Evolutionary conservation across 2,329 filamentous ascomycete genomes (phyloP).

Genomic region (Hymenoscyphus infarciens): DNA sequence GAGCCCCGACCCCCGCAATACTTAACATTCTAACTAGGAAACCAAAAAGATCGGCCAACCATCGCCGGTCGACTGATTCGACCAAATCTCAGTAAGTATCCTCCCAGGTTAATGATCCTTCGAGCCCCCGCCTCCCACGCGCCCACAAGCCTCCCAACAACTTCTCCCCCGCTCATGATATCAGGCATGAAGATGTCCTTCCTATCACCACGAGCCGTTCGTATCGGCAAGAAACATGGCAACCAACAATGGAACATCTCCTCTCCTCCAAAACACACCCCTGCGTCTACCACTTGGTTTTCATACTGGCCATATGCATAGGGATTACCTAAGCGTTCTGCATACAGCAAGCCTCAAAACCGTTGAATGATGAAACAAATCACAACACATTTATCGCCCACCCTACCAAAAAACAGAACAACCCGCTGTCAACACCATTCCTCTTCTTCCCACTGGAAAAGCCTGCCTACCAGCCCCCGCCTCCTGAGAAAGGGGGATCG

Average conservation of each 20-base stretch:
- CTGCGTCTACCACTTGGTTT: neutral
- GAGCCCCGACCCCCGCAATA: neutral
- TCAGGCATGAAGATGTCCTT: neutral
- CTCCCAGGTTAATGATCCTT: slow-evolving; percentile 1
- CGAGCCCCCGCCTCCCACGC: neutral
- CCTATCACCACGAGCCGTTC: neutral
- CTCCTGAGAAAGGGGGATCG: neutral
- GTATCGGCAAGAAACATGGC: neutral
- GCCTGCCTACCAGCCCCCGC: neutral
- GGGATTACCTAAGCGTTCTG: neutral
- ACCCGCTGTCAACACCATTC: neutral
- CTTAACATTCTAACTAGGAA: neutral
- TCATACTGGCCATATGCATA: neutral
- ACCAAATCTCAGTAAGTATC: neutral
- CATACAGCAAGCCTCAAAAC: neutral
- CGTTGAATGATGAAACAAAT: neutral
- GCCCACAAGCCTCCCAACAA: neutral
- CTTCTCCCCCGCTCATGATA: neutral
- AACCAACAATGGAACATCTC: neutral
- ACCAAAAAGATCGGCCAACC: neutral
- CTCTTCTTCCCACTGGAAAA: neutral
- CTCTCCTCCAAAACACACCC: neutral
- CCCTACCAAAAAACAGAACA: neutral
- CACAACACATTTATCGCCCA: neutral
- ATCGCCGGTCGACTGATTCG: neutral